Evolutionary conservation across 1,139 yeast species (phyloP).

Genomic region (Kodamaea fungicola): DNA sequence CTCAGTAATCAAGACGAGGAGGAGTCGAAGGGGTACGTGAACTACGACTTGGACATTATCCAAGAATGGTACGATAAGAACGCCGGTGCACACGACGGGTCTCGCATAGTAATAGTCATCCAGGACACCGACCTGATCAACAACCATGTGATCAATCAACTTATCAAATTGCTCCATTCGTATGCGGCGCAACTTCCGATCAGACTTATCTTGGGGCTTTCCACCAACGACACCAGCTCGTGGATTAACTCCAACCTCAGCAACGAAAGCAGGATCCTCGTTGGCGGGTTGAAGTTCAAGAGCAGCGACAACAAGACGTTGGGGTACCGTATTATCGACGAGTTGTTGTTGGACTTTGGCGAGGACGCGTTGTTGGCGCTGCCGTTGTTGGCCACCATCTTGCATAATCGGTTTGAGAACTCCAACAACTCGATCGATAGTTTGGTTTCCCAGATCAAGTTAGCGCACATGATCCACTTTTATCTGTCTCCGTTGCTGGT

Average conservation of each 20-base stretch:
- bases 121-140: slow-evolving; percentile 66
- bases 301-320: slow-evolving; percentile 40
- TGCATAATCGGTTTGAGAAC: slow-evolving; percentile 36
- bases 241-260: slow-evolving; percentile 38
- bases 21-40: slow-evolving; percentile 29
- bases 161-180: slow-evolving; percentile 45
- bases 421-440: slow-evolving; percentile 52
- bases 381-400: slow-evolving; percentile 30
- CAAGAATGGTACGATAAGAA: slow-evolving; percentile 39
- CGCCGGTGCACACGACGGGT: slow-evolving; percentile 7
- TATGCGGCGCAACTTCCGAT: slow-evolving; percentile 37
- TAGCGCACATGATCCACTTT: slow-evolving; percentile 67
- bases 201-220: slow-evolving; percentile 51
- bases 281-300: slow-evolving; percentile 42
- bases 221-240: slow-evolving; percentile 40
- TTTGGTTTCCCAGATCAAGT: slow-evolving; percentile 50
- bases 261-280: slow-evolving; percentile 27
- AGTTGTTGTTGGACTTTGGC: slow-evolving; percentile 24
- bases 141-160: slow-evolving; percentile 46
- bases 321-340: slow-evolving; percentile 36
- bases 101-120: slow-evolving; percentile 44
- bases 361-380: slow-evolving; percentile 17
- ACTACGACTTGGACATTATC: slow-evolving; percentile 53
- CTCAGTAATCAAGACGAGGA: slow-evolving; percentile 13
- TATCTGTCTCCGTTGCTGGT: slow-evolving; percentile 65